Percentiles rank a stretch among this genome's conserved stretches.
Evolutionary conservation across 2,329 filamentous ascomycete species (phyloP).

Genomic region (Colletotrichum brevisporum): DNA sequence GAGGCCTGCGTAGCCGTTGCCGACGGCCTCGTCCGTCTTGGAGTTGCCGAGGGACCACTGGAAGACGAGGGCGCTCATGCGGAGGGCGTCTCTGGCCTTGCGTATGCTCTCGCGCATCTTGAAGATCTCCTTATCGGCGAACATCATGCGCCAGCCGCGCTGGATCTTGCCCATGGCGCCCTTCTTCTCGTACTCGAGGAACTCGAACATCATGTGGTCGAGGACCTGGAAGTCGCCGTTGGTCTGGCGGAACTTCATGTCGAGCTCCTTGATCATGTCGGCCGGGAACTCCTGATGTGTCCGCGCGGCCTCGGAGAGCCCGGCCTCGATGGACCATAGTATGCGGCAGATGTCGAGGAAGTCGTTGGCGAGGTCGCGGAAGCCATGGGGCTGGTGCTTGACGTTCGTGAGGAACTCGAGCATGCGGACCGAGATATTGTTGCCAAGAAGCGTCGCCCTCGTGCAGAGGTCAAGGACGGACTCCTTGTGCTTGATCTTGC

Average conservation of each 20-base stretch:
- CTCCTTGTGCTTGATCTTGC: conserved; percentile 45
- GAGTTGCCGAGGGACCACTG: conserved; percentile 74
- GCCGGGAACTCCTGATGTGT: conserved; percentile 67
- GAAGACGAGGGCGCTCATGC: conserved; percentile 75
- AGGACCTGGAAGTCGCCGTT: conserved; percentile 74
- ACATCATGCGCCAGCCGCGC: conserved; percentile 75
- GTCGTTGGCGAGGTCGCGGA: conserved; percentile 73
- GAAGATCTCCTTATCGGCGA: conserved; percentile 72
- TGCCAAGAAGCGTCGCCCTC: conserved; percentile 71
- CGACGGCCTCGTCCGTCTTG: conserved; percentile 71
- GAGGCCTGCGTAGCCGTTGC: conserved; percentile 77
- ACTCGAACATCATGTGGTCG: conserved; percentile 73
- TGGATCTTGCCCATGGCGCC: conserved; percentile 71
- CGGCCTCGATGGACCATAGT: conserved; percentile 78
- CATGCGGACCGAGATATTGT: conserved; percentile 75
- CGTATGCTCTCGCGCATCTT: conserved; percentile 70
- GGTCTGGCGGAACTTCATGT: conserved; percentile 73
- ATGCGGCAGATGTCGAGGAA: conserved; percentile 78
- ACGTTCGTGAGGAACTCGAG: conserved; percentile 73
- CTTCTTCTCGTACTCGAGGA: conserved; percentile 74
- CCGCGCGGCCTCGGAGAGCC: conserved; percentile 68
- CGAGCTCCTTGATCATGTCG: conserved; percentile 75
- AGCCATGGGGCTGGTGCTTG: conserved; percentile 67
- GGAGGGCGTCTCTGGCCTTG: conserved; percentile 72
- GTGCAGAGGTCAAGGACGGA: conserved; percentile 65